phyloP scores from a whole-genome alignment of 352 stramenopile genomes.

The Phytophthora boehmeriae region DNA sequence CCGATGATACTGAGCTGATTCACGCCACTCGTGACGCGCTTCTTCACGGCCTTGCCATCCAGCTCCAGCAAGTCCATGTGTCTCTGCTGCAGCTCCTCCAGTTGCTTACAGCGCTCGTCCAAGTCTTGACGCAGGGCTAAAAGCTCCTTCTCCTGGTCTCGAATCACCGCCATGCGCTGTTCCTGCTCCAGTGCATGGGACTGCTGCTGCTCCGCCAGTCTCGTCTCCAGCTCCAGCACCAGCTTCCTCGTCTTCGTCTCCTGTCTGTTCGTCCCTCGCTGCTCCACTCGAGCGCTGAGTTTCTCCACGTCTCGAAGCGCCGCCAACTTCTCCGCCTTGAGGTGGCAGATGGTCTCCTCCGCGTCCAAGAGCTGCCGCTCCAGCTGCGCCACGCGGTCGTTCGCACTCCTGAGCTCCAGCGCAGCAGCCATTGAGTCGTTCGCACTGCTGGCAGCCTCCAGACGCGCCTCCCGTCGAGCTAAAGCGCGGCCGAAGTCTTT shows the following conservation, averaged over 20 bases:
- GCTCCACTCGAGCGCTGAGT: slow-evolving; percentile 26
- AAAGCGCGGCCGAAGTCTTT: slow-evolving; percentile 22
- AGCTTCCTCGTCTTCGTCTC: slow-evolving; percentile 24
- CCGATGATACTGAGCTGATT: slow-evolving; percentile 37
- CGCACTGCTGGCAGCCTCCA: slow-evolving; percentile 9
- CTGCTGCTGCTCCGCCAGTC: slow-evolving; percentile 40
- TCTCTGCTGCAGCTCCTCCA: slow-evolving; percentile 38
- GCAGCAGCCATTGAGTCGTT: slow-evolving; percentile 2
- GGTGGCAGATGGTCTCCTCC: slow-evolving; percentile 78
- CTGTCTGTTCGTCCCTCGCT: slow-evolving; percentile 2
- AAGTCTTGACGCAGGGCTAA: slow-evolving; percentile 42
- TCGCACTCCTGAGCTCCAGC: slow-evolving; percentile 56
- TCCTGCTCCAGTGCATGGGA: slow-evolving; percentile 50
- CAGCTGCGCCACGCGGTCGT: slow-evolving; percentile 57
- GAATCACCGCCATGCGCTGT: slow-evolving; percentile 61
- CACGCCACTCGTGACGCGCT: slow-evolving; percentile 21
- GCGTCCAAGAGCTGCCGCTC: slow-evolving; percentile 64
- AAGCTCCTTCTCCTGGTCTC: slow-evolving; percentile 64
- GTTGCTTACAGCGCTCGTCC: slow-evolving; percentile 22
- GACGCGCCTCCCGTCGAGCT: slow-evolving; percentile 23
- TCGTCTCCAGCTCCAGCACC: slow-evolving; percentile 47
- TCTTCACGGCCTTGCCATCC: slow-evolving; percentile 26
- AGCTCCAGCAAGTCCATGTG: slow-evolving; percentile 42
- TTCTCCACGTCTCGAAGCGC: slow-evolving; percentile 61
- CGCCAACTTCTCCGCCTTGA: slow-evolving; percentile 72